A percentile compares a stretch with the other conserved stretches of the same genome.
phyloP scores from a whole-genome alignment of 495 filamentous ascomycete species.

The Penicillium egyptiacum region DNA sequence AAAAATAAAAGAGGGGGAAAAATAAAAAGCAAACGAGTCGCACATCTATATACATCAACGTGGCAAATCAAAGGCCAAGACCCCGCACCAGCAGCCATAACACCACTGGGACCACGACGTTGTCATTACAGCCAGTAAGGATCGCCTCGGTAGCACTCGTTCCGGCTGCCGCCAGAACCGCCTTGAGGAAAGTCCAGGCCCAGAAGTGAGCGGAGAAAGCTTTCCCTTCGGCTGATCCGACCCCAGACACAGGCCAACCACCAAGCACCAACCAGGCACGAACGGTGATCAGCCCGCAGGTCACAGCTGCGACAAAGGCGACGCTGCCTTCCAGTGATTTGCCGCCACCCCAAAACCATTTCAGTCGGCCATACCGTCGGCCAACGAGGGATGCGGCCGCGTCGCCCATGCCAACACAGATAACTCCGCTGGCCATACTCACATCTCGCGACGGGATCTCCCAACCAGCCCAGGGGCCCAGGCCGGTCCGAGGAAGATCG shows the following conservation, averaged over 20 bases:
- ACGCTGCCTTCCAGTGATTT: slow-evolving; percentile 91
- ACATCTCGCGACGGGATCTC: slow-evolving; percentile 67
- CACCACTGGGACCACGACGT: slow-evolving; percentile 94
- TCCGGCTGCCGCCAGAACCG: slow-evolving; percentile 67
- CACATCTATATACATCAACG: slow-evolving; percentile 13
- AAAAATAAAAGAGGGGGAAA: neutral
- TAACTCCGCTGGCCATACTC: slow-evolving; percentile 83
- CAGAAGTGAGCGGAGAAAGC: slow-evolving; percentile 31
- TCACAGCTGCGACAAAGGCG: slow-evolving; percentile 82
- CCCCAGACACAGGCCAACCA: slow-evolving; percentile 57
- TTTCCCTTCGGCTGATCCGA: slow-evolving; percentile 20
- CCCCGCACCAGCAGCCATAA: slow-evolving; percentile 87
- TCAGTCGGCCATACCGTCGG: slow-evolving; percentile 76
- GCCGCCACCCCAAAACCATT: slow-evolving; percentile 96
- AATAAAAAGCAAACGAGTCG: slow-evolving; percentile 2
- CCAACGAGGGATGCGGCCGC: slow-evolving; percentile 92
- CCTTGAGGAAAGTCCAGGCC: slow-evolving; percentile 53
- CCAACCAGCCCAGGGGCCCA: slow-evolving; percentile 65
- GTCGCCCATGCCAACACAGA: slow-evolving; percentile 95
- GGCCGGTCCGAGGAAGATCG: slow-evolving; percentile 55
- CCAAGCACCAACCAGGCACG: slow-evolving; percentile 74
- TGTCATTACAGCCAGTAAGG: slow-evolving; percentile 96
- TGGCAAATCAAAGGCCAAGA: slow-evolving; percentile 58
- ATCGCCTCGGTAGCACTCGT: slow-evolving; percentile 94
- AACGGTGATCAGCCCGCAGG: slow-evolving; percentile 66